Conservation (phyloP, 2,329 filamentous ascomycete genomes). For the Phaeophleospora eucalypticola region DNA sequence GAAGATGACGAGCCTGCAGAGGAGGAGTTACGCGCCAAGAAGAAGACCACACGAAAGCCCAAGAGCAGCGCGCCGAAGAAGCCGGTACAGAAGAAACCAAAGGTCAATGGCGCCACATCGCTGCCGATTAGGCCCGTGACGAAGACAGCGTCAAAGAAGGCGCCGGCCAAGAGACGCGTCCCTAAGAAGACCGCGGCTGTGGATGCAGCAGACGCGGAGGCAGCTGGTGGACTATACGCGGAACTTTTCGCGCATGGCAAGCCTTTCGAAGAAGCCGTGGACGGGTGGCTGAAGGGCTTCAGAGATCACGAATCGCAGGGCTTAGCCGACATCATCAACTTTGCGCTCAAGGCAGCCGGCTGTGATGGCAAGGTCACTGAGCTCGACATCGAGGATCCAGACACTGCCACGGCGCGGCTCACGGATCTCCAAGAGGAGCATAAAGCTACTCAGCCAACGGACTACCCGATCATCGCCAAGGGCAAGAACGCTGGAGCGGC, state of each 20-base stretch:
- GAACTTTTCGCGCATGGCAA: slow-evolving; percentile 57
- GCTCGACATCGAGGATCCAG: slow-evolving; percentile 83
- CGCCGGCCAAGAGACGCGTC: slow-evolving; percentile 37
- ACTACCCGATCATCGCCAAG: slow-evolving; percentile 87
- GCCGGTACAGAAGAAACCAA: slow-evolving; percentile 51
- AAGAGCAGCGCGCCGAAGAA: slow-evolving; percentile 33
- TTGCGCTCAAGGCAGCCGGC: slow-evolving; percentile 65
- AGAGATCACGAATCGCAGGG: slow-evolving; percentile 52
- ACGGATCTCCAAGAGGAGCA: slow-evolving; percentile 84
- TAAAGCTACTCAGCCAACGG: slow-evolving; percentile 67
- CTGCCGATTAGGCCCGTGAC: slow-evolving; percentile 49
- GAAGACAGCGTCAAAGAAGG: slow-evolving; percentile 37
- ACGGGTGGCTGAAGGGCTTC: slow-evolving; percentile 56
- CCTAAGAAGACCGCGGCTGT: slow-evolving; percentile 50
- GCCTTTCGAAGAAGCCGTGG: slow-evolving; percentile 53
- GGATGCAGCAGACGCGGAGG: slow-evolving; percentile 50
- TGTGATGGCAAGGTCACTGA: slow-evolving; percentile 73
- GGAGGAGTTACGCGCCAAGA: slow-evolving; percentile 46
- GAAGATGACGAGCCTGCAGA: slow-evolving; percentile 42
- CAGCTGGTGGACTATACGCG: slow-evolving; percentile 55
- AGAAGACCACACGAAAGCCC: slow-evolving; percentile 27
- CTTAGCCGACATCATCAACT: slow-evolving; percentile 58
- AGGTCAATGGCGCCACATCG: slow-evolving; percentile 49
- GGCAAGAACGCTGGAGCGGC: slow-evolving; percentile 61
- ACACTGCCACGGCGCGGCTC: slow-evolving; percentile 75